phyloP scores from a whole-genome alignment of 805 yeast species.

The Pichia sporocuriosa region DNA sequence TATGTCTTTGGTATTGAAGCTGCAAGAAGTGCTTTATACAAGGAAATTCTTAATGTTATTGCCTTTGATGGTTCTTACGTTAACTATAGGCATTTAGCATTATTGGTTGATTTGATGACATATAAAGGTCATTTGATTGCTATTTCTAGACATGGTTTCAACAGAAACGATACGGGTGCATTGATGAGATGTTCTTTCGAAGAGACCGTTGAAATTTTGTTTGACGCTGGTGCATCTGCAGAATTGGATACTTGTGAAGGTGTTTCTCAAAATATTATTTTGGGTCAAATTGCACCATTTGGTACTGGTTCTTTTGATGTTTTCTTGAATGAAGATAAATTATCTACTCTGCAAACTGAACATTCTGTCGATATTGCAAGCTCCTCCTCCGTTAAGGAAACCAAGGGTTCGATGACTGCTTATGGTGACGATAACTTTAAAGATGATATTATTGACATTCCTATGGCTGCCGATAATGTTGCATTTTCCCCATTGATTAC shows the following conservation, averaged over 20 bases:
- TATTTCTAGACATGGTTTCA: constrained; percentile 98
- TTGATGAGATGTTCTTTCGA: constrained; percentile 99
- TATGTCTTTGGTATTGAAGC: constrained; percentile 98
- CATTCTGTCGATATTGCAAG: constrained; percentile 31
- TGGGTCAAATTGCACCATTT: constrained; percentile 97
- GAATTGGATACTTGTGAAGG: constrained; percentile 98
- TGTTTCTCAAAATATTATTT: constrained; percentile 94
- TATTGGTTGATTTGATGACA: constrained; percentile 97
- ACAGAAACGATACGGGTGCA: constrained; percentile 98
- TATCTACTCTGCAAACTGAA: constrained; percentile 57
- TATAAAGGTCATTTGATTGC: constrained; percentile 98
- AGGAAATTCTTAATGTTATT: constrained; percentile 92
- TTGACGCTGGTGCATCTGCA: constrained; percentile 98
- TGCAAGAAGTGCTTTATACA: constrained; percentile 87
- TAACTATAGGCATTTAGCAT: constrained; percentile 96
- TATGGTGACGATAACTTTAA: constrained; percentile 68
- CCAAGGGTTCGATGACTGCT: constrained; percentile 87
- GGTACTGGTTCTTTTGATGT: constrained; percentile 99
- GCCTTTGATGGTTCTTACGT: constrained; percentile 99
- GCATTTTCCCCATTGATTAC: constrained; percentile 92
- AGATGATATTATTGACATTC: constrained; percentile 45
- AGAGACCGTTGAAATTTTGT: constrained; percentile 94
- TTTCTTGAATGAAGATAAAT: constrained; percentile 83
- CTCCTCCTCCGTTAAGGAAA: constrained; percentile 36
- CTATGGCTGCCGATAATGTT: constrained; percentile 47